These are phyloP conservation scores for Taxillus chinensis DNA, from an alignment of 164 flowering plant genomes.

Conservation along the genomic window DNA sequence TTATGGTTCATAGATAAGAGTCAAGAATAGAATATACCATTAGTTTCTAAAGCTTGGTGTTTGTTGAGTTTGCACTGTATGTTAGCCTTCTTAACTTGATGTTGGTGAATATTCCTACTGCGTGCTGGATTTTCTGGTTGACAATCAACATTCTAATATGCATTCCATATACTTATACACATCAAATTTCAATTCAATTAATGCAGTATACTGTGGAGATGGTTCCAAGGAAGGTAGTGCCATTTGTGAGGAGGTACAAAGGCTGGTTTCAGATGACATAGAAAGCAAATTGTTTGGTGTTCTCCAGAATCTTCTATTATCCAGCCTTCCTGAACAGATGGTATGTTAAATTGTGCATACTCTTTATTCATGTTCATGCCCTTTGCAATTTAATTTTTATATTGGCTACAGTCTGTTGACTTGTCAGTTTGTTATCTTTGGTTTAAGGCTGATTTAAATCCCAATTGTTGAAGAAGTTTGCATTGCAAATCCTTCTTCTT, in stretches of 20 bases:
- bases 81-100: too few species aligned
- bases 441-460: neutral
- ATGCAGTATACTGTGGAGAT: conserved; percentile 51
- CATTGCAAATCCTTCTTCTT: too few species aligned
- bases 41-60: too few species aligned
- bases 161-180: too few species aligned
- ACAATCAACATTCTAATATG: too few species aligned
- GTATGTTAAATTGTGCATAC: conserved; percentile 25
- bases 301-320: conserved; percentile 44
- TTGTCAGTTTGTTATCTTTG: neutral
- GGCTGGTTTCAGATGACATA: conserved; percentile 64
- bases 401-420: neutral
- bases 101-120: too few species aligned
- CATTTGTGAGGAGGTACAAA: conserved; percentile 36
- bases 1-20: too few species aligned
- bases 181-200: neutral
- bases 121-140: too few species aligned
- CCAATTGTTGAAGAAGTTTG: neutral
- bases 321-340: conserved; percentile 60
- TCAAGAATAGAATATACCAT: too few species aligned
- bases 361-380: neutral
- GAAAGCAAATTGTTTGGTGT: conserved; percentile 43
- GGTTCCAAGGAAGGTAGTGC: conserved; percentile 26
- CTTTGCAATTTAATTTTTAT: neutral
- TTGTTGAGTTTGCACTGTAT: too few species aligned